Evolutionary conservation across 495 filamentous ascomycete genomes (phyloP).

Genomic region (Rostrohypoxylon terebratum): DNA sequence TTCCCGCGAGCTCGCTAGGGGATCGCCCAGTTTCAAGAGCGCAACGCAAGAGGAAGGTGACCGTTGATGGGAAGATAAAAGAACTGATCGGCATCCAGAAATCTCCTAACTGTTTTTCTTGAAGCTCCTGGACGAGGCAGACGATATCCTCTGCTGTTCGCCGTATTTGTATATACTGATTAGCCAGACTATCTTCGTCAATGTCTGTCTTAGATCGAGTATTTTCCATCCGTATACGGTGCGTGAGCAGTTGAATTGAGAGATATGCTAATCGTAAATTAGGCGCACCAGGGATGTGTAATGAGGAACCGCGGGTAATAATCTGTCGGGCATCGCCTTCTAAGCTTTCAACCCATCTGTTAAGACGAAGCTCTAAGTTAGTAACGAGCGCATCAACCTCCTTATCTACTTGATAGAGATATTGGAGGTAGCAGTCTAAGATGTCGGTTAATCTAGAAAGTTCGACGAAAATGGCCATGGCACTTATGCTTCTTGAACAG

Average conservation of each 20-base stretch:
- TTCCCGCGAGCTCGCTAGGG: constrained; percentile 1
- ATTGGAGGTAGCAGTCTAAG: constrained; percentile 9
- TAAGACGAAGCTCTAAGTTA: constrained; percentile 11
- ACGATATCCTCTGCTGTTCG: constrained; percentile 13
- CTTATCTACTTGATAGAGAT: constrained; percentile 6
- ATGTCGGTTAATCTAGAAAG: constrained; percentile 15
- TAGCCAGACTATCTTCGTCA: constrained; percentile 2
- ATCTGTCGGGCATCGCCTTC: not conserved
- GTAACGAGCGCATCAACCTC: not conserved
- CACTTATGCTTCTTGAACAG: not conserved
- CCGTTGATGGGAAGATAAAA: constrained; percentile 9
- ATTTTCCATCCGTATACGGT: constrained; percentile 17
- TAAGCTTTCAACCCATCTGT: constrained; percentile 18
- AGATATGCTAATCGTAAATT: constrained; percentile 16
- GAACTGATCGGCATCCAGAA: constrained; percentile 13
- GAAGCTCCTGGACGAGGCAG: not conserved
- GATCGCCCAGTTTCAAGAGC: constrained; percentile 11
- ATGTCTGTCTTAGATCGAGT: not conserved
- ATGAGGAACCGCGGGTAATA: not conserved
- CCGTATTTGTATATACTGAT: constrained; percentile 10
- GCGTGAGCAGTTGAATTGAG: constrained; percentile 3
- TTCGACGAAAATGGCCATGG: not conserved
- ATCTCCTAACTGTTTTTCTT: constrained; percentile 3
- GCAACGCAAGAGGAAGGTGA: constrained; percentile 12
- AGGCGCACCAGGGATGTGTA: constrained; percentile 5